Evolutionary conservation across 306 rosid species (phyloP).

Genomic region (Prunus fruticosa): DNA sequence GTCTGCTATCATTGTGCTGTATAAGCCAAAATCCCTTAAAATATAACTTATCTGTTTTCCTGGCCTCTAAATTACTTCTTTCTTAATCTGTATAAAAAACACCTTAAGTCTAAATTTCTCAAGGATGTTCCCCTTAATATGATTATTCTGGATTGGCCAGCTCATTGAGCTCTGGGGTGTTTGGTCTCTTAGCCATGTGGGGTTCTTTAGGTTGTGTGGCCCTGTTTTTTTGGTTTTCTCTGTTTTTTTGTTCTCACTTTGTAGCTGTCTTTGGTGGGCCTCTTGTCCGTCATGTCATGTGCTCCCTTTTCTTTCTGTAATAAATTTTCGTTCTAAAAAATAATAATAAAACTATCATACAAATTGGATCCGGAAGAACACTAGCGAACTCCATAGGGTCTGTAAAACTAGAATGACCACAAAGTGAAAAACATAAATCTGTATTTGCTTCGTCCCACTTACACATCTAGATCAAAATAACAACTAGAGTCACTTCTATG

Average conservation of each 20-base stretch:
- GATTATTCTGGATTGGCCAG: background rate
- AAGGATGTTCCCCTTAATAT: background rate
- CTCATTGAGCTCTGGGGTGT: background rate
- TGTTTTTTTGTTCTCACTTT: background rate
- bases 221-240: background rate
- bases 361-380: background rate
- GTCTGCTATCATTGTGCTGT: background rate
- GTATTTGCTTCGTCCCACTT: background rate
- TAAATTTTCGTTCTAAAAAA: background rate
- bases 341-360: background rate
- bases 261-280: background rate
- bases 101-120: background rate
- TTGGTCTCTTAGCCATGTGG: background rate
- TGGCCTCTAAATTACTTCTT: too few species aligned
- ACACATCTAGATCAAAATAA: background rate
- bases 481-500: background rate
- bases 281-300: background rate
- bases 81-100: background rate
- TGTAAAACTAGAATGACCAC: background rate
- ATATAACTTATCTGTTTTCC: background rate
- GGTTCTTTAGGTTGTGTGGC: background rate
- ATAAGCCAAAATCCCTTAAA: background rate
- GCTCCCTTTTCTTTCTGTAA: background rate
- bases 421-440: background rate
- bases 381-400: background rate